These are phyloP conservation scores for Phytophthora tubulina DNA, from an alignment of 352 stramenopile genomes.

Conservation along the genomic window DNA sequence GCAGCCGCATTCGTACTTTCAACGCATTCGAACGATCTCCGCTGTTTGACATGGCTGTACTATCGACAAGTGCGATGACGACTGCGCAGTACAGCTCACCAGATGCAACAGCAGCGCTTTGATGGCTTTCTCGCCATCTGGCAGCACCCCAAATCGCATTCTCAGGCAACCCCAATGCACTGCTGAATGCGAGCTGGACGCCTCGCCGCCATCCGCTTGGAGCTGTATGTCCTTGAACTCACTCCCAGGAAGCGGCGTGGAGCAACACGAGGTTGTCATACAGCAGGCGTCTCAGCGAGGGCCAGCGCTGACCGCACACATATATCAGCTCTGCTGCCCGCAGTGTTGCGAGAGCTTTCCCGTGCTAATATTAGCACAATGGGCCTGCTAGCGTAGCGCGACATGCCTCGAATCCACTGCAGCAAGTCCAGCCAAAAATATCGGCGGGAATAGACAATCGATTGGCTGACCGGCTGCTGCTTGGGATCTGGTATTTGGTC, in stretches of 20 bases:
- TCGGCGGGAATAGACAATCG: slow-evolving; percentile 29
- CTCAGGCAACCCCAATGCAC: slow-evolving; percentile 22
- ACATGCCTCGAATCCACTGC: slow-evolving; percentile 35
- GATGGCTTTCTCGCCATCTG: slow-evolving; percentile 26
- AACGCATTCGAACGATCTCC: neutral
- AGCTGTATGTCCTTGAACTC: slow-evolving; percentile 5
- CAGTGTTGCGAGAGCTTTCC: slow-evolving; percentile 25
- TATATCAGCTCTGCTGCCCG: slow-evolving; percentile 18
- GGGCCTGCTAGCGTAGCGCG: slow-evolving; percentile 26
- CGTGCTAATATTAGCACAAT: slow-evolving; percentile 30
- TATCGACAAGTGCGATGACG: slow-evolving; percentile 1
- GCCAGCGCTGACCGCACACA: slow-evolving; percentile 4
- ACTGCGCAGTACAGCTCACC: slow-evolving; percentile 2
- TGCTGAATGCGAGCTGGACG: slow-evolving; percentile 2
- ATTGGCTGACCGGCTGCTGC: slow-evolving; percentile 29
- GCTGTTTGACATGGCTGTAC: slow-evolving; percentile 4
- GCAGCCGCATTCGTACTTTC: slow-evolving; percentile 1
- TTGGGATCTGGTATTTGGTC: slow-evolving; percentile 40
- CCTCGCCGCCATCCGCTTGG: slow-evolving; percentile 7
- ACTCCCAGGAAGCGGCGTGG: neutral
- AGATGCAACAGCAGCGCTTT: slow-evolving; percentile 3
- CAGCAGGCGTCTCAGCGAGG: slow-evolving; percentile 5
- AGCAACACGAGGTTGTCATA: neutral
- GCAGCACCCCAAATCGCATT: slow-evolving; percentile 31
- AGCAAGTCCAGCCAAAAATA: slow-evolving; percentile 37